Conservation (phyloP, 192 early-diverging fungal genomes). For the Coemansia sp. region DNA sequence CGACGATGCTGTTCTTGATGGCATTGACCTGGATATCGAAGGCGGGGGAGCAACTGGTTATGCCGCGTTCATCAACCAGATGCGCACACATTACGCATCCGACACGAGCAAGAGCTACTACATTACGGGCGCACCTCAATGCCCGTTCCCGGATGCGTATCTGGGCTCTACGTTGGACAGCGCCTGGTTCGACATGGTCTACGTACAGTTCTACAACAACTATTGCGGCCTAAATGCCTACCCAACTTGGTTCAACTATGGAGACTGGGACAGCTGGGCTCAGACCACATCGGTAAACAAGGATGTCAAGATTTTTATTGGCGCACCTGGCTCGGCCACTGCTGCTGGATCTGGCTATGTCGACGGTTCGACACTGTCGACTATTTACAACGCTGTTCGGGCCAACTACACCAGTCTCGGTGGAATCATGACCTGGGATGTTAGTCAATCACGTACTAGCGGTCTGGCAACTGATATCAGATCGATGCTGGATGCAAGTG, state of each 20-base stretch:
- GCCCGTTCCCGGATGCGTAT: constrained; percentile 61
- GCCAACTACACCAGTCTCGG: constrained; percentile 54
- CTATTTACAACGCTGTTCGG: constrained; percentile 44
- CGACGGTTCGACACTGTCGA: constrained; percentile 26
- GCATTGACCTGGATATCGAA: constrained; percentile 64
- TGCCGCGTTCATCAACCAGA: constrained; percentile 49
- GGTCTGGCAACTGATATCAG: constrained; percentile 34
- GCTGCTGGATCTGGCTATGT: constrained; percentile 58
- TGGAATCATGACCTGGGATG: constrained; percentile 69
- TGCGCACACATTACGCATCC: constrained; percentile 51
- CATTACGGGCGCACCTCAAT: constrained; percentile 63
- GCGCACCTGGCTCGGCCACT: constrained; percentile 57
- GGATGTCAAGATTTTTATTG: constrained; percentile 59
- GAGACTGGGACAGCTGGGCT: constrained; percentile 63
- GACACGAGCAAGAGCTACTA: constrained; percentile 47
- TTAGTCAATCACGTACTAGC: constrained; percentile 36
- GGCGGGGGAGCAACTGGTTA: constrained; percentile 53
- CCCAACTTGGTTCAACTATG: constrained; percentile 57
- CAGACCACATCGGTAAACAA: constrained; percentile 56
- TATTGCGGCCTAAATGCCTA: constrained; percentile 59
- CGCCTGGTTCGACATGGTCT: constrained; percentile 64
- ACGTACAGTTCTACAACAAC: constrained; percentile 72
- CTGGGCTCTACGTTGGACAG: constrained; percentile 57
- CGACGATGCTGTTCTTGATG: constrained; percentile 61
- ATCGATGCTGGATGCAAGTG: constrained; percentile 23